Conservation (phyloP, 106 monocot species). For the Agapanthus africanus region DNA sequence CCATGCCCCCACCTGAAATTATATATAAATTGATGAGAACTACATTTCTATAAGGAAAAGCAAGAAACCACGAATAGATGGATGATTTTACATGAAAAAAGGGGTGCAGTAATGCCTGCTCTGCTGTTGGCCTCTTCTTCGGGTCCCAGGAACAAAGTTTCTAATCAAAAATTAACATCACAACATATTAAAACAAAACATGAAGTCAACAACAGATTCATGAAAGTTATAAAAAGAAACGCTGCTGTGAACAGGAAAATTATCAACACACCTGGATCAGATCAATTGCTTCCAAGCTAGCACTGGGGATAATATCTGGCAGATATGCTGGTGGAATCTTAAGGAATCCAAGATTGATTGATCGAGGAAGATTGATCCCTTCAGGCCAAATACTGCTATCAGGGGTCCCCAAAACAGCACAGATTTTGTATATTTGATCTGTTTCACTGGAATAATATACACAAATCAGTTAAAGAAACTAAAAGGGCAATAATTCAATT, state of each 20-base stretch:
- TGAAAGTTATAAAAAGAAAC: too few species aligned
- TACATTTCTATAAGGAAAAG: too few species aligned
- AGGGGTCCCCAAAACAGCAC: conserved; percentile 66
- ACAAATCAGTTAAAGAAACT: neutral
- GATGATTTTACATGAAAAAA: conserved; percentile 91
- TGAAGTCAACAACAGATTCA: too few species aligned
- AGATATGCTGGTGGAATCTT: conserved; percentile 59
- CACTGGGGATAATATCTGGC: conserved; percentile 58
- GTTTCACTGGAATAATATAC: conserved; percentile 46
- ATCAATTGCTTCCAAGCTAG: conserved; percentile 79
- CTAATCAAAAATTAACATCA: conserved; percentile 24
- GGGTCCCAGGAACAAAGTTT: conserved; percentile 88
- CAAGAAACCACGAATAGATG: too few species aligned
- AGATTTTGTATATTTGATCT: conserved; percentile 90
- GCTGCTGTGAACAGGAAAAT: too few species aligned
- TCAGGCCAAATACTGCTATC: conserved; percentile 64
- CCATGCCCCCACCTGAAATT: conserved; percentile 33
- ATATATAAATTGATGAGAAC: too few species aligned
- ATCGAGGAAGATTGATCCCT: conserved; percentile 38
- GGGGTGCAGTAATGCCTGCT: conserved; percentile 71
- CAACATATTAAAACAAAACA: too few species aligned
- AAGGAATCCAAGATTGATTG: conserved; percentile 26
- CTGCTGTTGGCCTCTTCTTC: conserved; percentile 63
- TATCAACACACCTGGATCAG: conserved; percentile 68
- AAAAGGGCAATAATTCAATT: too few species aligned